Evolutionary conservation across 2,329 filamentous ascomycete genomes (phyloP), one percentile per base, ranked within the genome.

Genomic region (Penicillium sp.): DNA sequence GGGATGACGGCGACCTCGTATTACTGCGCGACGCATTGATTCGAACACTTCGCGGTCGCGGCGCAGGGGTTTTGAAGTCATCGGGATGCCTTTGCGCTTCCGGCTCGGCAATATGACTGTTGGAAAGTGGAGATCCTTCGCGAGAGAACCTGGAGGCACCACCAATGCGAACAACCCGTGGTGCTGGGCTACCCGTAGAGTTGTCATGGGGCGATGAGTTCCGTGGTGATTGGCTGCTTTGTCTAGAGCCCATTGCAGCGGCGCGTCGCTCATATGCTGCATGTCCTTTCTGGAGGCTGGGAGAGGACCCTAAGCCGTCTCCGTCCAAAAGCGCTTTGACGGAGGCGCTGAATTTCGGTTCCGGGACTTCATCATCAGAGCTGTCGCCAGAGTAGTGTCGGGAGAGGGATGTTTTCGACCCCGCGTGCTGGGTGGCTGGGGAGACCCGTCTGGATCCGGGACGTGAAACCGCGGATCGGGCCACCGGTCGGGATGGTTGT

Each of bases 331-430:
- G 81, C 21, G 92, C 93, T 71, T 95, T 93, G 49, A 93, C 96
- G 64, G 95, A 85, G 67, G 93, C 92, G 72, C 92, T 97, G 72
- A 97, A 89, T 78, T 95, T 96, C 67, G 92, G 92, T 65, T 91
- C 89, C 16, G 90, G 90, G 27, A 96, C 91, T 76, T 97, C 93
- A 69, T 97, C 93, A 76, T 97, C 93, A 25, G 93, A 96, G 80
- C 91, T 96, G 71, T 96, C 93, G 67, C 91, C 88, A 64, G 79
- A 76, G 62, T 70, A 74, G 19, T 69, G 66, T 47, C 67, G 68
- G 3, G 71, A 58, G 2, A 67, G 48, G 6, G 66, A 63, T 43
- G 55, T 51, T 47, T 57, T 57, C n/a, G 65, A 62, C 31, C 64
- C 53, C 49, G 54, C 54, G 50, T 65, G 57, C 29, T 63, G 62